Evolutionary conservation across 306 rosid species (phyloP).

Genomic region (Prunus mongolica): DNA sequence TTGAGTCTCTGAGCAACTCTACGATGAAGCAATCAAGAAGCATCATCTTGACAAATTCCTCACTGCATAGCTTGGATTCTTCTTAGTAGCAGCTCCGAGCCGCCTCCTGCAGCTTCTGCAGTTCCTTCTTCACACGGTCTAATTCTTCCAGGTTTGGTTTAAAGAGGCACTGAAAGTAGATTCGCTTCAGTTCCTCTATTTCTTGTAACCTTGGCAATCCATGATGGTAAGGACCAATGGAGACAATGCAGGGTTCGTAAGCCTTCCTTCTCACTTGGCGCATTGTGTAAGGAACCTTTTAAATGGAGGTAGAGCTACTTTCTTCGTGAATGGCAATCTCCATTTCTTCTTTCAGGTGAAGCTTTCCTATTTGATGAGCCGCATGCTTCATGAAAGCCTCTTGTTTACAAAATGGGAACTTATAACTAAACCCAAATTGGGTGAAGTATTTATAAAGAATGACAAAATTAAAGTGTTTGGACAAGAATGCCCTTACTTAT

Average conservation of each 20-base stretch:
- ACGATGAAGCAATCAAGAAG: conserved; percentile 32
- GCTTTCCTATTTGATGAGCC: background rate
- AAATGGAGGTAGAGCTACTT: background rate
- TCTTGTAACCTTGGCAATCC: background rate
- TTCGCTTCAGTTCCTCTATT: conserved; percentile 3
- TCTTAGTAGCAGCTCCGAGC: conserved; percentile 26
- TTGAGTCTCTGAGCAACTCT: conserved; percentile 31
- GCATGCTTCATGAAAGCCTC: too few species aligned
- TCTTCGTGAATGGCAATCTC: background rate
- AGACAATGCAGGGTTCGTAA: conserved; percentile 2
- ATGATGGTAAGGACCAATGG: conserved; percentile 10
- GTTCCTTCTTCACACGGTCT: conserved; percentile 9
- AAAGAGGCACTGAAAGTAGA: background rate
- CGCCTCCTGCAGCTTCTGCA: conserved; percentile 10
- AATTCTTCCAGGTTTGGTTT: conserved; percentile 1
- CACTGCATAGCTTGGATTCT: conserved; percentile 9
- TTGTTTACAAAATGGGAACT: too few species aligned
- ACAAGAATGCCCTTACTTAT: too few species aligned
- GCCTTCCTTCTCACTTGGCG: conserved; percentile 2
- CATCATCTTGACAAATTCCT: conserved; percentile 39
- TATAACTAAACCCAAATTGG: too few species aligned
- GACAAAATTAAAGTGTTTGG: too few species aligned
- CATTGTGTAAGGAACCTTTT: background rate
- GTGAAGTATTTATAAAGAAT: too few species aligned
- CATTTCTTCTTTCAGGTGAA: conserved; percentile 6